Evolutionary conservation across 1,284 basidiomycete species (phyloP), one percentile per base, ranked within the genome.

Genomic region (Ceratobasidium theobromae): DNA sequence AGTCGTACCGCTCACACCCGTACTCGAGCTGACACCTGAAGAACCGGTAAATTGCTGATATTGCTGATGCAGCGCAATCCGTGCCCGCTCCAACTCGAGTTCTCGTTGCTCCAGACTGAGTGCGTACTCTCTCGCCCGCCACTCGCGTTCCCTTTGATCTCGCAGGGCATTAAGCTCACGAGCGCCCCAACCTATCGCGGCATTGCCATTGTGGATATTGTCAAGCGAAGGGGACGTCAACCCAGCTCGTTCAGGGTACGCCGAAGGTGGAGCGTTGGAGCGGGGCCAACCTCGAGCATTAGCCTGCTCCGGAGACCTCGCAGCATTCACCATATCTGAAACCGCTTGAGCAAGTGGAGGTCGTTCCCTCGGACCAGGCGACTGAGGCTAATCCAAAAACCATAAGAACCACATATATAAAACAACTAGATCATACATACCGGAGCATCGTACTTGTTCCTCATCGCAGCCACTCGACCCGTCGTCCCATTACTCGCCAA

Each of bases 381-480:
- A 85, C 1, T 79, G 72, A 1, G 80, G 77, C 43, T 45, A 45
- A 12, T 79, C 81, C 58, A 82, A 76, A 84, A 87, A 68, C 46
- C 68, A 51, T 53, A 46, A 9, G 18, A 21, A 6, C 5, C 9
- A 21, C 6, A n/a, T 11, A 25, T 33, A 43, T 55, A 25, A 65
- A 27, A 48, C 18, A 51, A 3, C 12, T 14, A 62, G 11, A 41
- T 4, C 1, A 41, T 25, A 48, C 32, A 18, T 45, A 51, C 48
- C 21, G 30, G 18, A 28, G 45, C 52, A 25, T 53, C 79, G 71
- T 87, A 90, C 65, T 81, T 81, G 71, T 82, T 83, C 35, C 86
- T 80, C 78, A 91, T 83, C 0, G 84, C 83, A 49, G 88, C 86
- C 40, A 91, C 87, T 28, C 86, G 75, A 70, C 83, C 86, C 32